A percentile compares a stretch with the other conserved stretches of the same genome.
phyloP scores from a whole-genome alignment of 2,329 filamentous ascomycete genomes.

The Daldinia sp. region DNA sequence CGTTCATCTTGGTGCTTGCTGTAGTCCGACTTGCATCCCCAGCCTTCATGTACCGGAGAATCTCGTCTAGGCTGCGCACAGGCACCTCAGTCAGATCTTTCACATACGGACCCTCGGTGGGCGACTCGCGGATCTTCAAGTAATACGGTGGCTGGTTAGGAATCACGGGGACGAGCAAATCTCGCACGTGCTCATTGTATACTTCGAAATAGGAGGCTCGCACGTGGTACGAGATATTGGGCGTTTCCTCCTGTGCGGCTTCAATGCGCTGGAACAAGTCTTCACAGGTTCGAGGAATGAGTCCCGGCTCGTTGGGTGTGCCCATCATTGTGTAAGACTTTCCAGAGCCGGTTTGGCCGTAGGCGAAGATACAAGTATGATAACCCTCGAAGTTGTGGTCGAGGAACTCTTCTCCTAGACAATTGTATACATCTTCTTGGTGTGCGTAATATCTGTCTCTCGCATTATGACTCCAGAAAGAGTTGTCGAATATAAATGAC shows the following conservation, averaged over 20 bases:
- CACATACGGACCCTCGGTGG: slow-evolving; percentile 93
- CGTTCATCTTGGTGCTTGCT: slow-evolving; percentile 99
- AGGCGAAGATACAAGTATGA: slow-evolving; percentile 98
- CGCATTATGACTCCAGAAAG: slow-evolving; percentile 93
- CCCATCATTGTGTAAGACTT: slow-evolving; percentile 99
- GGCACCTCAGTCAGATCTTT: slow-evolving; percentile 95
- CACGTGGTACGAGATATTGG: slow-evolving; percentile 95
- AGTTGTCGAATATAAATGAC: slow-evolving; percentile 94
- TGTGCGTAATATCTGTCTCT: slow-evolving; percentile 85
- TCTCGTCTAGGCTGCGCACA: slow-evolving; percentile 85
- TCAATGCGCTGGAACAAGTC: slow-evolving; percentile 96
- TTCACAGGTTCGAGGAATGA: slow-evolving; percentile 95
- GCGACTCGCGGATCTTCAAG: slow-evolving; percentile 95
- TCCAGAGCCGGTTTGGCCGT: slow-evolving; percentile 95
- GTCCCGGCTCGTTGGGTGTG: slow-evolving; percentile 79
- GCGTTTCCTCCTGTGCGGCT: slow-evolving; percentile 75
- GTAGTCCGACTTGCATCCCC: slow-evolving; percentile 88
- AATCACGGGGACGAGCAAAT: slow-evolving; percentile 80
- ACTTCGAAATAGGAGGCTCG: slow-evolving; percentile 99
- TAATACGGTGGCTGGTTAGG: slow-evolving; percentile 83
- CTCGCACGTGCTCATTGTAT: slow-evolving; percentile 98
- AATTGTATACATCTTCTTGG: slow-evolving; percentile 93
- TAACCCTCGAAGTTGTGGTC: slow-evolving; percentile 99
- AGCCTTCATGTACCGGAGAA: slow-evolving; percentile 87
- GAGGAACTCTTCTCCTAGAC: slow-evolving; percentile 92